phyloP scores from a whole-genome alignment of 2,329 filamentous ascomycete species.

The Neonectria faginata region DNA sequence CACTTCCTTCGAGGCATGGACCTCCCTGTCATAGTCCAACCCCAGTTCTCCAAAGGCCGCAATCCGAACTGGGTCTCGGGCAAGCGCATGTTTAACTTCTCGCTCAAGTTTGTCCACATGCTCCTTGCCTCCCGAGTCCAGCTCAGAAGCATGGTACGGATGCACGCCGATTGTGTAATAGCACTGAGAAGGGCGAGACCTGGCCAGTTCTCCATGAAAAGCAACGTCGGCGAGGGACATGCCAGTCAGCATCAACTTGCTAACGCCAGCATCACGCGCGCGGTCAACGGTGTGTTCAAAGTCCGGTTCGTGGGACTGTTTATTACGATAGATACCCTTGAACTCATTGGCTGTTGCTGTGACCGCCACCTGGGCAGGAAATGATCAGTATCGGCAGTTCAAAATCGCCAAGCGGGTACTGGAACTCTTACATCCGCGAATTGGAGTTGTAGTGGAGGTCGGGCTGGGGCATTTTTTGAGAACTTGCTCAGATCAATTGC shows the following conservation, averaged over 20 bases:
- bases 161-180: conserved; percentile 62
- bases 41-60: conserved; percentile 63
- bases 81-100: conserved; percentile 42
- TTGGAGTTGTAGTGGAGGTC: conserved; percentile 36
- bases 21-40: conserved; percentile 61
- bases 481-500: conserved; percentile 41
- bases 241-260: conserved; percentile 56
- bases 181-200: conserved; percentile 49
- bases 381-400: background rate
- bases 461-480: conserved; percentile 37
- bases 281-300: conserved; percentile 57
- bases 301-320: conserved; percentile 60
- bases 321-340: conserved; percentile 62
- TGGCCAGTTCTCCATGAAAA: conserved; percentile 46
- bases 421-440: conserved; percentile 41
- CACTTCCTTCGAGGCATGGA: conserved; percentile 53
- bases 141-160: conserved; percentile 61
- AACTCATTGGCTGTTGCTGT: conserved; percentile 58
- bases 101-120: conserved; percentile 41
- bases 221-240: conserved; percentile 50
- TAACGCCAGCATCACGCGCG: conserved; percentile 54
- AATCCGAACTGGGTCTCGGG: conserved; percentile 47
- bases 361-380: conserved; percentile 49
- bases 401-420: background rate
- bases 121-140: conserved; percentile 48